Conservation (phyloP, 2,329 filamentous ascomycete genomes). For the Calcarisporium arbuscula region DNA sequence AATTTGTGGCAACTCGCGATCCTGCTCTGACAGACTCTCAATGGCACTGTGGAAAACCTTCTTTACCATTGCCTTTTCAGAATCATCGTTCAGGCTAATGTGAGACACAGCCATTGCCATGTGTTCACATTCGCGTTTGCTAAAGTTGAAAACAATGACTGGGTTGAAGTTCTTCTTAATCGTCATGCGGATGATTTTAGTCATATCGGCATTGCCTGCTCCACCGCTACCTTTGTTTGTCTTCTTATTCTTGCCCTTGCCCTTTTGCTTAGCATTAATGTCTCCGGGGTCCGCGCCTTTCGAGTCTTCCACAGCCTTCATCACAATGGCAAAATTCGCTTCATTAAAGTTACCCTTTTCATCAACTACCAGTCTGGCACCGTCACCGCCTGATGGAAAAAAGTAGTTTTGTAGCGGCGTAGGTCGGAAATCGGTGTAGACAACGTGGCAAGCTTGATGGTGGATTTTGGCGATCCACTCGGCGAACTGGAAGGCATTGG, state of each 20-base stretch:
- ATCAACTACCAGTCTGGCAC: slow-evolving; percentile 90
- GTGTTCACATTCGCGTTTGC: slow-evolving; percentile 92
- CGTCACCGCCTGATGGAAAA: slow-evolving; percentile 86
- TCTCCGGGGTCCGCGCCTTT: slow-evolving; percentile 81
- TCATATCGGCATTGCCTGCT: slow-evolving; percentile 69
- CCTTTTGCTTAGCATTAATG: slow-evolving; percentile 71
- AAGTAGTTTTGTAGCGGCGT: slow-evolving; percentile 97
- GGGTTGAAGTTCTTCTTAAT: slow-evolving; percentile 97
- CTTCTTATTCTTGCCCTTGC: slow-evolving; percentile 87
- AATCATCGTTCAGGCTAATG: slow-evolving; percentile 92
- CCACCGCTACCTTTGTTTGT: slow-evolving; percentile 79
- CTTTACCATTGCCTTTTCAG: slow-evolving; percentile 87
- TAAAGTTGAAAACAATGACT: slow-evolving; percentile 99
- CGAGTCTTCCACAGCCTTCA: slow-evolving; percentile 81
- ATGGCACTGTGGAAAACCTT: slow-evolving; percentile 94
- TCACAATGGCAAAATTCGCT: slow-evolving; percentile 95
- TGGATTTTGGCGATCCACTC: slow-evolving; percentile 99
- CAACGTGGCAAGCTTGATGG: slow-evolving; percentile 94
- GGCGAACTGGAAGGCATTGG: slow-evolving; percentile 97
- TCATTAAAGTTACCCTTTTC: slow-evolving; percentile 96
- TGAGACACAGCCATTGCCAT: slow-evolving; percentile 81
- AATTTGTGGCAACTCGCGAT: slow-evolving; percentile 84
- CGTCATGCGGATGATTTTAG: slow-evolving; percentile 98
- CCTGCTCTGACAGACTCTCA: slow-evolving; percentile 85
- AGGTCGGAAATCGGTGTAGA: slow-evolving; percentile 97